Conservation (phyloP, 495 filamentous ascomycete species). For the Podospora didyma region DNA sequence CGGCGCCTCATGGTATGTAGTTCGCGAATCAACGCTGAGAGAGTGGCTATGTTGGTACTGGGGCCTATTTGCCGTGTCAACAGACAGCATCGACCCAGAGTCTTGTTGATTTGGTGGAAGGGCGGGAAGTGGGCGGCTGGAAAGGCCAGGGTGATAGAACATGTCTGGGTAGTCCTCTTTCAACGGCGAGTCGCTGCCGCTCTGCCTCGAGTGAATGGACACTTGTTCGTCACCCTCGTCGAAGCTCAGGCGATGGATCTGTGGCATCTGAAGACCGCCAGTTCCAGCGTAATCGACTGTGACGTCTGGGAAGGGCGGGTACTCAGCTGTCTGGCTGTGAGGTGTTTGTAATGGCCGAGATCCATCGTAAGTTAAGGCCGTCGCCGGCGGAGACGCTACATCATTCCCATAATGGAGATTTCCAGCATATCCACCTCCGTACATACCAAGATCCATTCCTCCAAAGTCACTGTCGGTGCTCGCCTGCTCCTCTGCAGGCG, state of each 20-base stretch:
- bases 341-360: slow-evolving; percentile 33
- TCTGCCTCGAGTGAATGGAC: slow-evolving; percentile 47
- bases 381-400: slow-evolving; percentile 34
- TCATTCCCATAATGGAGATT: slow-evolving; percentile 71
- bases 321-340: slow-evolving; percentile 34
- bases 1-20: slow-evolving; percentile 27
- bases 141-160: slow-evolving; percentile 86
- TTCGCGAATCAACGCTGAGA: slow-evolving; percentile 35
- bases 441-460: slow-evolving; percentile 66
- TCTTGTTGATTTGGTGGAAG: slow-evolving; percentile 55
- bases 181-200: slow-evolving; percentile 50
- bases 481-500: slow-evolving; percentile 42
- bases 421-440: slow-evolving; percentile 71
- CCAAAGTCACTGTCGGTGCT: slow-evolving; percentile 69
- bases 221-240: slow-evolving; percentile 87
- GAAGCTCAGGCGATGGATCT: slow-evolving; percentile 72
- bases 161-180: slow-evolving; percentile 77
- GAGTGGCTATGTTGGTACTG: slow-evolving; percentile 37
- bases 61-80: slow-evolving; percentile 29
- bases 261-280: slow-evolving; percentile 75
- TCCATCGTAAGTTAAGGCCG: slow-evolving; percentile 23
- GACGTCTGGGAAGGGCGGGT: slow-evolving; percentile 37
- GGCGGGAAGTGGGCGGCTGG: slow-evolving; percentile 71
- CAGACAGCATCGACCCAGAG: slow-evolving; percentile 32
- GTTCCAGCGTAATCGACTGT: slow-evolving; percentile 73